These are phyloP conservation scores for Kuraishia piskuri DNA, from an alignment of 805 yeast species.

Conservation along the genomic window DNA sequence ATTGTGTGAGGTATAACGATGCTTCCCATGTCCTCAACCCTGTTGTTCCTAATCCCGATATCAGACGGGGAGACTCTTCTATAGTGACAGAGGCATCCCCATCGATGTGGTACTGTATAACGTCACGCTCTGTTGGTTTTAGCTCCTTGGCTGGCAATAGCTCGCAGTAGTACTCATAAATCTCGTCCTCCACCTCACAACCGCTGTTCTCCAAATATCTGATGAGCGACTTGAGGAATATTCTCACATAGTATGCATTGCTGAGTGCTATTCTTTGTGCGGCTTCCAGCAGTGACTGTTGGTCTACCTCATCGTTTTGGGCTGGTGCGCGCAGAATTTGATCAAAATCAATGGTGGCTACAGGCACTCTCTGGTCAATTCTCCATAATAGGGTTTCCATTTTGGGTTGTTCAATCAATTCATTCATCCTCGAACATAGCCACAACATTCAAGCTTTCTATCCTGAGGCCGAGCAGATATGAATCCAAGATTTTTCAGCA, in stretches of 20 bases:
- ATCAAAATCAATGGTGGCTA: not conserved
- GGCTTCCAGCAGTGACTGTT: not conserved
- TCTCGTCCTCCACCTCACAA: not conserved
- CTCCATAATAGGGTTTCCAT: not conserved
- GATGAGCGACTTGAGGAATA: slow-evolving; percentile 1
- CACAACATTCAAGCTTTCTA: not conserved
- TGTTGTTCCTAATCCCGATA: slow-evolving; percentile 75
- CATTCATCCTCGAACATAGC: too few relatives aligned
- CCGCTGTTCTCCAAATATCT: not conserved
- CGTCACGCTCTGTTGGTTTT: slow-evolving; percentile 2
- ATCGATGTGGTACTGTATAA: not conserved
- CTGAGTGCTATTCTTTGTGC: not conserved
- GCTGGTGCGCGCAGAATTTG: not conserved
- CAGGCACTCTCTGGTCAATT: not conserved
- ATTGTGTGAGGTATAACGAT: slow-evolving; percentile 56
- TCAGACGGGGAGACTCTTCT: slow-evolving; percentile 52
- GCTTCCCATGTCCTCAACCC: slow-evolving; percentile 96
- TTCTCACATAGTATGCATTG: slow-evolving; percentile 2
- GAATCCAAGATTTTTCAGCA: not conserved
- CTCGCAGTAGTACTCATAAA: slow-evolving; percentile 1
- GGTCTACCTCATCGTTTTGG: not conserved
- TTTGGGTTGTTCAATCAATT: too few relatives aligned
- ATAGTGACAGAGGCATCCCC: slow-evolving; percentile 21
- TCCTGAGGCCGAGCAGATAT: not conserved
- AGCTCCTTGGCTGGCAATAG: slow-evolving; percentile 1